phyloP scores from a whole-genome alignment of 1,139 yeast genomes.

The Hansenula anomala region DNA sequence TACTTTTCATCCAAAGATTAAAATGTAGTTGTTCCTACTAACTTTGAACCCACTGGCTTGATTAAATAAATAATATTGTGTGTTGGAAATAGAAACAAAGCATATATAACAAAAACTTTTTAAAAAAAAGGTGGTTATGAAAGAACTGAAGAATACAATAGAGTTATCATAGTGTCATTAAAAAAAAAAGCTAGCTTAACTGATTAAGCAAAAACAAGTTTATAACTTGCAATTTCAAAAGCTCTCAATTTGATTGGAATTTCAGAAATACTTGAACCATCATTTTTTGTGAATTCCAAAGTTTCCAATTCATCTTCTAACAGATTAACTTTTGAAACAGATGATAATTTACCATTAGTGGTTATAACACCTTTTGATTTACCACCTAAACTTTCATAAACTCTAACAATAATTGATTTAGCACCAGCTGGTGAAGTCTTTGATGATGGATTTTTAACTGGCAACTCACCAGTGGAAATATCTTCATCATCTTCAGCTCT shows the following conservation, averaged over 20 bases:
- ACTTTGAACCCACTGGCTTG: too few species aligned
- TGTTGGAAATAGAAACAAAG: too few species aligned
- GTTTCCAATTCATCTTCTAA: constrained; percentile 61
- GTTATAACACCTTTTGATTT: constrained; percentile 46
- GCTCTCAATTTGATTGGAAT: constrained; percentile 53
- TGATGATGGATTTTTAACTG: constrained; percentile 33
- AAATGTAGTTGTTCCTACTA: too few species aligned
- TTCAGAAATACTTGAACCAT: constrained; percentile 20
- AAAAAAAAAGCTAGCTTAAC: not conserved
- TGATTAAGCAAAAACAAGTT: not conserved
- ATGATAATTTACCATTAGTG: constrained; percentile 37
- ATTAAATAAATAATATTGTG: too few species aligned
- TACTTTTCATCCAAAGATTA: too few species aligned
- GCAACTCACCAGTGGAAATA: constrained; percentile 31
- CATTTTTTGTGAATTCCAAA: constrained; percentile 22
- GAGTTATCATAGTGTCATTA: not conserved
- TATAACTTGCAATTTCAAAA: constrained; percentile 58
- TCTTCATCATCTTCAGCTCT: constrained; percentile 76
- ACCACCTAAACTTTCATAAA: constrained; percentile 89
- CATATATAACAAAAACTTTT: too few species aligned
- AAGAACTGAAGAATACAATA: not conserved
- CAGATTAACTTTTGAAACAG: constrained; percentile 59
- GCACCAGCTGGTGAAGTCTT: too few species aligned
- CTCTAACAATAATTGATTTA: constrained; percentile 61
- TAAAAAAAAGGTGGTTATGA: not conserved